Evolutionary conservation across 2,329 filamentous ascomycete genomes (phyloP), one percentile per base, ranked within the genome.

Genomic region (Uncinocarpus reesii): DNA sequence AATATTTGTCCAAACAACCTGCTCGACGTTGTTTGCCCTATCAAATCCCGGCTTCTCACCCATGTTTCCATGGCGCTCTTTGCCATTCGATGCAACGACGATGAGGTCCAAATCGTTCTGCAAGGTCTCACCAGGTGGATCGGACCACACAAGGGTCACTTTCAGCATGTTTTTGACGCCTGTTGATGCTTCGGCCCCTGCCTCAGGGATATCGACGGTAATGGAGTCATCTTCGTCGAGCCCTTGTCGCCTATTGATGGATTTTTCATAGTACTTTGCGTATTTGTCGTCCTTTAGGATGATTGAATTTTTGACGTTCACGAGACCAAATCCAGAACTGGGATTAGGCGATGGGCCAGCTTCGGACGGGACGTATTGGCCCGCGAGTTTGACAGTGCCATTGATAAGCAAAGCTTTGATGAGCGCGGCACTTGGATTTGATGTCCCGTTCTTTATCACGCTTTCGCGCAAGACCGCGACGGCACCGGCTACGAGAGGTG

Each of bases 341-440:
- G 28, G 23, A 36, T 57, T 56, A 6, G 55, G 55, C 8, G 51
- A 52, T 11, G 52, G 50, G 6, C 54, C 54, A 2, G 52, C 49
- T 28, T 57, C 53, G n/a, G 34, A 48, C 2, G 55, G 53, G 2
- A 52, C 29, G 41, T 55, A 56, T 21, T 55, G 52, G 16, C 53
- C 54, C 13, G 41, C 41, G n/a, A 55, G 37, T 41, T 56, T 51
- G 11, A 55, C 48, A 1, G 57, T 56, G 24, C 57, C 57, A 43
- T 60, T 57, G 38, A 60, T 55, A 20, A 60, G 55, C 23, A 60
- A 51, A 21, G 57, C 57, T 49, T 60, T 60, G 38, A 60, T 47
- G 26, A 60, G 48, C 0, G 57, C 52, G n/a, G 53, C 56, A 15
- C 35, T 57, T n/a, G 57, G 56, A 15, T 42, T 51, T 5, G 40